Base-by-base conservation (phyloP, 345 rosid genomes). In the Brassica juncea region DNA sequence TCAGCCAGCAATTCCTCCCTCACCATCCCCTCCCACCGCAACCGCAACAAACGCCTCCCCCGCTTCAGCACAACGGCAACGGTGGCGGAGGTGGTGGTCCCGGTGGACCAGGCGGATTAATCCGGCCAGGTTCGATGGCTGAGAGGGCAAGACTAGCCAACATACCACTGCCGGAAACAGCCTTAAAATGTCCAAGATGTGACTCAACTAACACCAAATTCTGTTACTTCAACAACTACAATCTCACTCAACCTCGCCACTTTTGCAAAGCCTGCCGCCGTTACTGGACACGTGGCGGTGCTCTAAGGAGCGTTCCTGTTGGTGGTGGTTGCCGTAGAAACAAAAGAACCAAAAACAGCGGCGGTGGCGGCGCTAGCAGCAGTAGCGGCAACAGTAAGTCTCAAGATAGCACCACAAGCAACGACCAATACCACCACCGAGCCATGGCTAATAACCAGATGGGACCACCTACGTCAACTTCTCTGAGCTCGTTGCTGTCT, bases 261-360 rank as follows among this genome's bases (percentile, higher is more conserved):
- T 90, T 92, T 61, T 92, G 97, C 81, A 92, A 92, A 74, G 84
- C 91, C 0, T 92, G 97, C 58, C 90, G 97, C 49, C 87, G 97
- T 49, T 92, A 92, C 77, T 92, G 97, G 97, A 92, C 97, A 19
- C 83, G 88, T 70, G 94, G 94, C 1, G 97, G 97, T 1, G 92
- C 94, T 66, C 84, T 92, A 42, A 82, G 97, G 64, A 90, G 72
- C 69, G 94, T 90, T 63, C 97, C 97, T 0, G 97, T 92, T 1
- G 97, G 97, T 6, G 97, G 97, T 2, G 92, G 97, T 5, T 90
- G 93, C 75, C 82, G 94, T 25, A 84, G 94, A 81, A 90, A 88
- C 87, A 92, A 90, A 87, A 89, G 89, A 76, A 88, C 66, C 88
- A 87, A 86, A 81, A 75, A 47, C 39, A 73, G 71, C 25, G 44